A percentile compares a stretch with the other conserved stretches of the same genome.
Evolutionary conservation across 179 eudicot genomes (phyloP).

Genomic region (Patellifolia procumbens): DNA sequence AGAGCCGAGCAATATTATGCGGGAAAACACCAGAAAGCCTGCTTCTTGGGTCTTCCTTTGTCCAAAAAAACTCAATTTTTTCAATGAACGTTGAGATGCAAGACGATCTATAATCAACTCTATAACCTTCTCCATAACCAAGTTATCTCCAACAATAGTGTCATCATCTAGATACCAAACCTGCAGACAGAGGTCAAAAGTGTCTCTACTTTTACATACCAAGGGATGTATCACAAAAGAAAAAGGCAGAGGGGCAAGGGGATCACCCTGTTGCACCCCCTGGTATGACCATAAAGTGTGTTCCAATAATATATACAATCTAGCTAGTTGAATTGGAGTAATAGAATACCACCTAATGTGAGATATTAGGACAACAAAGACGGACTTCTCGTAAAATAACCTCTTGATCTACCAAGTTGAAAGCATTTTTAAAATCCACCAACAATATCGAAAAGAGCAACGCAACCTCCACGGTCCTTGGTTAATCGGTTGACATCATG

Average conservation of each 20-base stretch:
- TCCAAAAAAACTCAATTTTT: background rate
- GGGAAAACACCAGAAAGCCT: background rate
- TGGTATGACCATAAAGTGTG: background rate
- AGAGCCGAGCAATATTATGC: no score
- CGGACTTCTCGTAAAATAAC: background rate
- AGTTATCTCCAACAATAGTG: background rate
- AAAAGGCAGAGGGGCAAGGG: background rate
- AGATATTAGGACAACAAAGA: background rate
- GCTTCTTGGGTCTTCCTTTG: background rate
- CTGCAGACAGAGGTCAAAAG: background rate
- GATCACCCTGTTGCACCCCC: no score
- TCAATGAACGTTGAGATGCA: background rate
- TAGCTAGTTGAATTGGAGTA: no score
- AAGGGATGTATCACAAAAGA: background rate
- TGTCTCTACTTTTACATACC: background rate
- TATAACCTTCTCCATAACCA: background rate
- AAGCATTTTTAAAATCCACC: background rate
- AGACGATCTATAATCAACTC: background rate
- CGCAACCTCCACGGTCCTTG: background rate
- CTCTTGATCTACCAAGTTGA: background rate
- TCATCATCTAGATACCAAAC: background rate
- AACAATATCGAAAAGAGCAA: background rate
- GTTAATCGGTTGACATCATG: background rate
- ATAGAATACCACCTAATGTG: background rate
- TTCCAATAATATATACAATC: no score